Evolutionary conservation across 257 asterid species (phyloP), one percentile per base, ranked within the genome.

Genomic region (Solanum etuberosum): DNA sequence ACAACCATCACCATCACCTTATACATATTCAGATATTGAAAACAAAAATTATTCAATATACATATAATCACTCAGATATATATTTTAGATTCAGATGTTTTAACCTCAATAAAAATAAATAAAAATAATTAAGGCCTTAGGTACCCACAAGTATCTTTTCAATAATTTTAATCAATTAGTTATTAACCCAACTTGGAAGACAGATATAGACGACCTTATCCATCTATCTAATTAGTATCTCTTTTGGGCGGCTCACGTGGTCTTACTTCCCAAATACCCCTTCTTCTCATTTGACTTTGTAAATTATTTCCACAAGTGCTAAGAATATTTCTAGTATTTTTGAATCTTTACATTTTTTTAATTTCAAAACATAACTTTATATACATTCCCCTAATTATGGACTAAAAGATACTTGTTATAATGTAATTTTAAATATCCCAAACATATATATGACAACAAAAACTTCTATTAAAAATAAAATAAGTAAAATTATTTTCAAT

Each of bases 121-220:
- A n/a, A 21, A 21, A 57, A 57, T 7, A 57, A 46, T 12, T 46
- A 37, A 35, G 1, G 2, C 2, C 40, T 37, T 37, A 37, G n/a
- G n/a, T n/a, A n/a, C n/a, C n/a, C n/a, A n/a, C n/a, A n/a, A n/a
- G 40, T 37, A 37, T 37, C 40, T 37, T 37, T 37, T 37, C 40
- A 37, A 68, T 14, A 68, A 68, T 68, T 29, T 67, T 67, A 12
- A 14, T 67, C 57, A 61, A 63, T 35, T 59, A 71, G n/a, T n/a
- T n/a, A 51, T 31, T 70, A 32, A 76, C 21, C 4, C 54, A 81
- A 86, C 46, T 74, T 57, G 70, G 51, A 2, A 48, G 20, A 37
- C 3, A 27, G 48, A 68, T 6, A 40, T 32, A 27, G 61, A 78
- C 46, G 42, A 70, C 89, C 92, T 88, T 90, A 90, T 88, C 92